Conservation (phyloP, 2,329 filamentous ascomycete genomes). For the Orbilia ellipsospora region DNA sequence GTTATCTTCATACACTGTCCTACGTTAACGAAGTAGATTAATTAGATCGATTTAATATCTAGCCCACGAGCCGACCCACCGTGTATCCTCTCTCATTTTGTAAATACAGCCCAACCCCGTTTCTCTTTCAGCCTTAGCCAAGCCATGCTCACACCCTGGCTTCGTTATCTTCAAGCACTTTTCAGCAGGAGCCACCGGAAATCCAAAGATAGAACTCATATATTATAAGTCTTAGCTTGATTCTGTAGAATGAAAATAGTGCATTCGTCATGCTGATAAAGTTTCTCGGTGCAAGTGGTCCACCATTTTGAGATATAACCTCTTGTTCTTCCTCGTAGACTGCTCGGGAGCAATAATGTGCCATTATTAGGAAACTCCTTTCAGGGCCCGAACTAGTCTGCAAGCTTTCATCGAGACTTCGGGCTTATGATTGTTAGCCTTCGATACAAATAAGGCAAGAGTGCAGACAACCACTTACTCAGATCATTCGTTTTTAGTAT, state of each 20-base stretch:
- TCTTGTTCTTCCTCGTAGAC: constrained; percentile 75
- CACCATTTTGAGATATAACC: constrained; percentile 67
- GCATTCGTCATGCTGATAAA: constrained; percentile 62
- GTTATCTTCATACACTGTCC: too few relatives aligned
- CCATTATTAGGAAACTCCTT: constrained; percentile 75
- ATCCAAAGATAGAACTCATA: constrained; percentile 39
- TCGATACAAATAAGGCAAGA: constrained; percentile 10
- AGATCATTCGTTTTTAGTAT: constrained; percentile 98
- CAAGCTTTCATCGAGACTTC: constrained; percentile 89
- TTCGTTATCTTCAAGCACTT: too few relatives aligned
- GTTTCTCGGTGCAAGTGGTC: constrained; percentile 71
- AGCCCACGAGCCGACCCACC: too few relatives aligned
- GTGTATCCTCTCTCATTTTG: too few relatives aligned
- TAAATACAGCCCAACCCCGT: too few relatives aligned
- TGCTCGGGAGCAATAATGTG: constrained; percentile 74
- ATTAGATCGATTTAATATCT: too few relatives aligned
- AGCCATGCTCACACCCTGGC: too few relatives aligned
- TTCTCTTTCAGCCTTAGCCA: too few relatives aligned
- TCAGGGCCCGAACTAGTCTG: constrained; percentile 77
- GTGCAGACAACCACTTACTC: constrained; percentile 63
- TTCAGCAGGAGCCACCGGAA: background rate
- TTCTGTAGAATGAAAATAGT: constrained; percentile 27
- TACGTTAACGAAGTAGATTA: too few relatives aligned
- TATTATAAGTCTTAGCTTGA: constrained; percentile 30
- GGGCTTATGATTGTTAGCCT: constrained; percentile 63